A percentile compares a stretch with the other conserved stretches of the same genome.
phyloP scores from a whole-genome alignment of 805 yeast genomes.

The Blastobotrys terrestris region DNA sequence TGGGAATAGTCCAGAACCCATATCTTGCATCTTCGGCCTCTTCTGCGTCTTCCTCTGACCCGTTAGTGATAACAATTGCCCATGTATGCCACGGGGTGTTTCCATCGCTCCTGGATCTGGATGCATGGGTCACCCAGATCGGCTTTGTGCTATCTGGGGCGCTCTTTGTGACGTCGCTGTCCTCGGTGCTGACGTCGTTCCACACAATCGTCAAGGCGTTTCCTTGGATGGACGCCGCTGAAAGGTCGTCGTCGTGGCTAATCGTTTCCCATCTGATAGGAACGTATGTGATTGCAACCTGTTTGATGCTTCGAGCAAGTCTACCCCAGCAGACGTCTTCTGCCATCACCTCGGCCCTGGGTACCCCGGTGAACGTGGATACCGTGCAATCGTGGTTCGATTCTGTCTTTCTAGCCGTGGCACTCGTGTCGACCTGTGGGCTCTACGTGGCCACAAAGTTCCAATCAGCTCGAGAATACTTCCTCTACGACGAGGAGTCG shows the following conservation, averaged over 20 bases:
- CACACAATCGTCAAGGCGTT: constrained; percentile 28
- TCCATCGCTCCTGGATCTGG: constrained; percentile 14
- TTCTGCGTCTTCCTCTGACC: constrained; percentile 17
- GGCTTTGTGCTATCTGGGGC: constrained; percentile 36
- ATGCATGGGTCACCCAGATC: constrained; percentile 34
- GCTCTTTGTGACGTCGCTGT: constrained; percentile 32
- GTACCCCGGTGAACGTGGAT: constrained; percentile 33
- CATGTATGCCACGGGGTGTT: constrained; percentile 15
- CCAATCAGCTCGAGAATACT: constrained; percentile 4
- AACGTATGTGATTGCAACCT: constrained; percentile 36
- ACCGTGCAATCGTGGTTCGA: constrained; percentile 37
- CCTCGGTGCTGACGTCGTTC: constrained; percentile 33
- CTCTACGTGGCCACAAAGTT: constrained; percentile 17
- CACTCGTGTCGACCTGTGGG: constrained; percentile 26
- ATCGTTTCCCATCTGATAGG: constrained; percentile 34
- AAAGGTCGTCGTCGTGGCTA: constrained; percentile 18
- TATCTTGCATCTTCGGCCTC: constrained; percentile 6
- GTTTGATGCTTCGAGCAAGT: constrained; percentile 35
- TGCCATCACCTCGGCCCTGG: constrained; percentile 36
- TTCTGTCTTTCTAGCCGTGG: constrained; percentile 28
- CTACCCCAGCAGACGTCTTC: constrained; percentile 35
- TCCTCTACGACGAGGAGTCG: constrained; percentile 20
- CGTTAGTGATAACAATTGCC: constrained; percentile 23
- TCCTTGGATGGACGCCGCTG: constrained; percentile 21
- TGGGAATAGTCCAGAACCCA: constrained; percentile 28